Percentiles rank a stretch among this genome's conserved stretches.
These are phyloP conservation scores for Salix viminalis DNA, from an alignment of 345 rosid species.

Conservation along the genomic window DNA sequence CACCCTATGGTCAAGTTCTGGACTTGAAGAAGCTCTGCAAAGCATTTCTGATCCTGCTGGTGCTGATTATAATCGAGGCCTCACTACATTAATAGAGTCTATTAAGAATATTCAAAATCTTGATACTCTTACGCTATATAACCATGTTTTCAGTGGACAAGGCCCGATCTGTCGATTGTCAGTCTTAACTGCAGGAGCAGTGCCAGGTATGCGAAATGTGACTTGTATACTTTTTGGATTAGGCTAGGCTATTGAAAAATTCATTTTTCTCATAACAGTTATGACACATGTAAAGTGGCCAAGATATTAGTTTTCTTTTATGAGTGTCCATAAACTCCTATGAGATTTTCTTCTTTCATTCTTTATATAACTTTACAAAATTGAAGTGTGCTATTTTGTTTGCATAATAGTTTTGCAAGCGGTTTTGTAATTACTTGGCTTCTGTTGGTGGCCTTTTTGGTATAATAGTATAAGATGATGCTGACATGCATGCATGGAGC, in stretches of 20 bases:
- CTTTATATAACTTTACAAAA: not conserved
- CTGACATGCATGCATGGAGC: not conserved
- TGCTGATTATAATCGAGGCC: conserved; percentile 23
- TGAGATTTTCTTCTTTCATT: not conserved
- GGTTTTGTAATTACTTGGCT: not conserved
- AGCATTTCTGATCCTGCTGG: conserved; percentile 33
- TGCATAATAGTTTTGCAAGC: not conserved
- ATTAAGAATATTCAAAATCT: conserved; percentile 39
- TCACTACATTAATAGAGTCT: conserved; percentile 44
- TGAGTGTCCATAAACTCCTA: not conserved
- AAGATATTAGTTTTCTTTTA: not conserved
- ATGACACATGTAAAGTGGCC: not conserved
- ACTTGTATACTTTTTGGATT: not conserved
- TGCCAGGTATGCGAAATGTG: conserved; percentile 49
- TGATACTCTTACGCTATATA: conserved; percentile 38
- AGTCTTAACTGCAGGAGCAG: conserved; percentile 35
- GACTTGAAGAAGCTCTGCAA: conserved; percentile 60
- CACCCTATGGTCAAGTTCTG: conserved; percentile 63
- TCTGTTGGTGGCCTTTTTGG: not conserved
- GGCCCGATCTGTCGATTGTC: conserved; percentile 57
- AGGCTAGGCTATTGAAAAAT: not conserved
- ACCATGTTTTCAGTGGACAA: conserved; percentile 41
- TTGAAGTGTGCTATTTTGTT: not conserved
- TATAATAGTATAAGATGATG: not conserved
- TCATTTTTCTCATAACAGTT: not conserved